Percentiles rank a stretch among this genome's conserved stretches.
Conservation (phyloP, 2,329 filamentous ascomycete species). For the Calonectria pteridis region DNA sequence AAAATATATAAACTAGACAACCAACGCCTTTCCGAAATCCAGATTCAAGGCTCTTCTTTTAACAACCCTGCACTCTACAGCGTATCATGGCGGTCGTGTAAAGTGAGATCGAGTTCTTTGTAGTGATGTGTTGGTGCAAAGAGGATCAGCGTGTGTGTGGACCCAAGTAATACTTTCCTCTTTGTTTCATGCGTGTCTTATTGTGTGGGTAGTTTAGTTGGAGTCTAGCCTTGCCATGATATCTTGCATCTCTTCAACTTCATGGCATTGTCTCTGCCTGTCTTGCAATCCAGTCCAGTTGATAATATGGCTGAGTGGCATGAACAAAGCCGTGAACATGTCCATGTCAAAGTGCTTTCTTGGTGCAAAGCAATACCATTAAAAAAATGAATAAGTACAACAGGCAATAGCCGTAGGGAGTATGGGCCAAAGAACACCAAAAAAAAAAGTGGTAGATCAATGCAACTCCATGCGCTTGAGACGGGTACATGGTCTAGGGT, state of each 20-base stretch:
- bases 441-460: not conserved
- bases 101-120: not conserved
- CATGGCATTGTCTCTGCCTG: not conserved
- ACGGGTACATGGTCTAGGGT: not conserved
- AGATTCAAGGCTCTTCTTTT: not conserved
- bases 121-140: not conserved
- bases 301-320: not conserved
- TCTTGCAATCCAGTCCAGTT: no score
- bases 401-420: not conserved
- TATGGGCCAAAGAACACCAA: not conserved
- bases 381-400: not conserved
- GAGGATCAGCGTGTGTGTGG: not conserved
- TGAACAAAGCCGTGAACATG: not conserved
- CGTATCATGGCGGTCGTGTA: not conserved
- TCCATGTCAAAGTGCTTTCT: not conserved
- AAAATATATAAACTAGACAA: not conserved
- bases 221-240: not conserved
- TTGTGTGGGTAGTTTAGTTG: not conserved
- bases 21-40: not conserved
- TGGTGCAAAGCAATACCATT: not conserved
- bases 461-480: not conserved
- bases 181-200: not conserved
- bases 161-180: not conserved
- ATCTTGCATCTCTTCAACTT: not conserved
- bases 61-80: not conserved